phyloP scores from a whole-genome alignment of 2,329 filamentous ascomycete genomes.

The Botryotinia calthae region DNA sequence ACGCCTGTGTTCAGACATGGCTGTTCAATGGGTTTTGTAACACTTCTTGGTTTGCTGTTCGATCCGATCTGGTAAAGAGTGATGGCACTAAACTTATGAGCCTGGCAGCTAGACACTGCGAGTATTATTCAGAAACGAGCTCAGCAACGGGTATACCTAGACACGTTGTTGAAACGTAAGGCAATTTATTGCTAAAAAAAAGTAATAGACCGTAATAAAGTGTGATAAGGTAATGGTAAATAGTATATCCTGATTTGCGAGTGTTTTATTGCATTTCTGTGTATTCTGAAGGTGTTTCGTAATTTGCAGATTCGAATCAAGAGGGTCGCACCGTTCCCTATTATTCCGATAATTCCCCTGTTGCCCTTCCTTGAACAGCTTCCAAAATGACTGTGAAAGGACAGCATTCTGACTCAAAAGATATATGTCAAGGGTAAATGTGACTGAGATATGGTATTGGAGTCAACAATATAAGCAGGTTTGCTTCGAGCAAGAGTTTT shows the following conservation, averaged over 20 bases:
- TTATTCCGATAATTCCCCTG: not conserved
- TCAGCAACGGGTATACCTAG: not conserved
- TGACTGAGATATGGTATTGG: not conserved
- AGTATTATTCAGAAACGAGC: not conserved
- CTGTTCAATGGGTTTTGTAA: no score
- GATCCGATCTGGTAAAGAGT: no score
- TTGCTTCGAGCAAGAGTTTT: no score
- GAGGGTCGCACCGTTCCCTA: not conserved
- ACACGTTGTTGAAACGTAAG: not conserved
- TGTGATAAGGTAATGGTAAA: no score
- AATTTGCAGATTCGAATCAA: not conserved
- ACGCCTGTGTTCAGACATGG: no score
- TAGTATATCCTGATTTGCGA: not conserved
- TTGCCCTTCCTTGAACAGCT: not conserved
- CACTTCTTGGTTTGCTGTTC: no score
- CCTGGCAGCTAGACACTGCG: no score
- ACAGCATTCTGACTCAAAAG: not conserved
- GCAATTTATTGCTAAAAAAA: no score
- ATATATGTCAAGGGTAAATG: not conserved
- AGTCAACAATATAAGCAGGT: not conserved
- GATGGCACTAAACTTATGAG: no score
- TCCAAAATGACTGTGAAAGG: not conserved
- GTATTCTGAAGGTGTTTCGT: not conserved
- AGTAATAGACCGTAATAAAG: no score
- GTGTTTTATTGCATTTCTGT: not conserved